Evolutionary conservation across 1,139 yeast genomes (phyloP).

Genomic region (Pneumocystis canis): DNA sequence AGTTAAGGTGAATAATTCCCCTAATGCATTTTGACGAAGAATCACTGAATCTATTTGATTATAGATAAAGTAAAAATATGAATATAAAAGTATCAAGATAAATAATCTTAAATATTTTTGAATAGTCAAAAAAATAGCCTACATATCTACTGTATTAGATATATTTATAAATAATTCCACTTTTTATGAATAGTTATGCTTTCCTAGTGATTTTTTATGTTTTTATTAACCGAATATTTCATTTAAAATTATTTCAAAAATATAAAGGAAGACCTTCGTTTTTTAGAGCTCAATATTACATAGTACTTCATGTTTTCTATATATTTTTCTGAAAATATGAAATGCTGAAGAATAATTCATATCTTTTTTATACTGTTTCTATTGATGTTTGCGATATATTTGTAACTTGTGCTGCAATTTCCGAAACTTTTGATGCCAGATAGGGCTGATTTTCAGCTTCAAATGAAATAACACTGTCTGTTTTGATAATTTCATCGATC

Average conservation of each 20-base stretch:
- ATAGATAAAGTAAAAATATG: background rate
- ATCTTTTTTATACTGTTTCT: background rate
- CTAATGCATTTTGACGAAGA: background rate
- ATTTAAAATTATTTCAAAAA: background rate
- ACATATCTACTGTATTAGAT: too few relatives aligned
- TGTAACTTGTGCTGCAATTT: background rate
- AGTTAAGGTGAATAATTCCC: background rate
- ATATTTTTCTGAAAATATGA: background rate
- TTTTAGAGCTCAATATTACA: too few relatives aligned
- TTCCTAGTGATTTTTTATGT: background rate
- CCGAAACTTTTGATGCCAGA: background rate
- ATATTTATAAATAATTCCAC: background rate
- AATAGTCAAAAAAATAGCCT: too few relatives aligned
- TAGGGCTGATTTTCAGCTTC: background rate
- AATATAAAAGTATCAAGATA: background rate
- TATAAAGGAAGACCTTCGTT: too few relatives aligned
- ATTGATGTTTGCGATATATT: background rate
- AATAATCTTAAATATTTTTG: background rate
- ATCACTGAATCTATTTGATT: background rate
- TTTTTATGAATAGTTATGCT: background rate
- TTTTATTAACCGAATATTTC: background rate
- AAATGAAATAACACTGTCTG: slow-evolving; percentile 4
- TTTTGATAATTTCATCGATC: slow-evolving; percentile 12
- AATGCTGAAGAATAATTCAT: background rate
- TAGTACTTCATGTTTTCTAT: too few relatives aligned